Evolutionary conservation across 2,329 filamentous ascomycete species (phyloP).

Genomic region (Colletotrichum sublineola): DNA sequence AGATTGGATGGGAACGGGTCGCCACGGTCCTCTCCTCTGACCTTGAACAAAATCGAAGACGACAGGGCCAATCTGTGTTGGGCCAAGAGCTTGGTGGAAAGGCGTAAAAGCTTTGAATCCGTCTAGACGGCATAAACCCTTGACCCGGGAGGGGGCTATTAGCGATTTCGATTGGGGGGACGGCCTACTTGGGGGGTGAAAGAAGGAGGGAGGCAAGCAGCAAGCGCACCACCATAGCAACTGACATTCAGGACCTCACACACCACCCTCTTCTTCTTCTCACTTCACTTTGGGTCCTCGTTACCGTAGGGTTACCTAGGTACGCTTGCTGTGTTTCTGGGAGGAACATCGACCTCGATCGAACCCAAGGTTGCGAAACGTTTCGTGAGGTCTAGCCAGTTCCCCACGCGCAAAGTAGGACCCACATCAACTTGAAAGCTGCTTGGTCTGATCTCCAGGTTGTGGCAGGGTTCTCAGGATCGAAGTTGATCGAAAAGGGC

Average conservation of each 20-base stretch:
- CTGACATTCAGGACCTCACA: no score
- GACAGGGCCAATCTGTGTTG: constrained; percentile 29
- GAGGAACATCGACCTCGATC: constrained; percentile 36
- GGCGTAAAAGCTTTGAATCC: background rate
- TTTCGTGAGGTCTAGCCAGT: constrained; percentile 41
- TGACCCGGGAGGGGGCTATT: background rate
- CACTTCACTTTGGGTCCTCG: no score
- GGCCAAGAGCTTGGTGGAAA: constrained; percentile 6
- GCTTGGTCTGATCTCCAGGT: constrained; percentile 53
- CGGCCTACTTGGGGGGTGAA: background rate
- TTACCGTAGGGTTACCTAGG: no score
- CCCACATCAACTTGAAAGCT: constrained; percentile 49
- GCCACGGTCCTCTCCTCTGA: constrained; percentile 14
- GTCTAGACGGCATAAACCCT: background rate
- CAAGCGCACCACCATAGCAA: background rate
- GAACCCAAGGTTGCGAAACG: constrained; percentile 37
- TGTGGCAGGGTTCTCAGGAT: constrained; percentile 43
- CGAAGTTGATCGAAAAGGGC: constrained; percentile 40
- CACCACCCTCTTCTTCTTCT: no score
- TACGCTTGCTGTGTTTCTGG: background rate
- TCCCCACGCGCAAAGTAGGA: constrained; percentile 40
- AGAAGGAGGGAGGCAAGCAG: background rate
- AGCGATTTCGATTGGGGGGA: background rate
- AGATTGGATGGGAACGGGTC: constrained; percentile 4
- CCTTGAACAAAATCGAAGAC: constrained; percentile 33